Conservation (phyloP, 176 grass and related monocot genomes). For the Sorghum bicolor region DNA sequence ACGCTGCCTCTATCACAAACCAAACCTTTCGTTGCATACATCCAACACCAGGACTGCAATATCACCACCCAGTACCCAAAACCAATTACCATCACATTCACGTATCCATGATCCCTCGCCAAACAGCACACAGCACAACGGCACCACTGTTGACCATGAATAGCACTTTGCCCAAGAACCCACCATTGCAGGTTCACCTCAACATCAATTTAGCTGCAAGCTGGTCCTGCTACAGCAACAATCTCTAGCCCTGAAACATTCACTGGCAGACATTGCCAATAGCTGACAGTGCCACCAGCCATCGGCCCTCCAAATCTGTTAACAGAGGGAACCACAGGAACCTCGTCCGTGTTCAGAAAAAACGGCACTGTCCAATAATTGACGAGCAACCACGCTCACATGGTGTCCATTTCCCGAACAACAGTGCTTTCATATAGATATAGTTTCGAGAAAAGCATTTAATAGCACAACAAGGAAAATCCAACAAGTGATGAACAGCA, state of each 20-base stretch:
- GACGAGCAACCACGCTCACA: background rate
- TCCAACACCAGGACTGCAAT: background rate
- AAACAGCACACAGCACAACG: background rate
- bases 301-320: background rate
- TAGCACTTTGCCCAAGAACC: background rate
- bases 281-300: background rate
- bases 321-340: background rate
- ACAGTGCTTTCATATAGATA: background rate
- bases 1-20: background rate
- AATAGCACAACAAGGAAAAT: background rate
- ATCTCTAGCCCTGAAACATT: background rate
- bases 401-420: constrained; percentile 1
- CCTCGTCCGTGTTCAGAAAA: background rate
- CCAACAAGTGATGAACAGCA: background rate
- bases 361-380: background rate
- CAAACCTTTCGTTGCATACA: background rate
- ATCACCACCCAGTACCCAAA: background rate
- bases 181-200: background rate
- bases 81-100: background rate
- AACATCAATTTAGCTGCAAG: background rate
- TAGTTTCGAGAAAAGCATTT: background rate
- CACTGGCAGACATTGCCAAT: background rate
- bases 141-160: background rate
- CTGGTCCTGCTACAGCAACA: background rate
- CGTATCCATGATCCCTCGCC: background rate